Percentiles rank a stretch among this genome's conserved stretches.
Conservation (phyloP, 2,329 filamentous ascomycete species). For the Ophiocordyceps robertsii region DNA sequence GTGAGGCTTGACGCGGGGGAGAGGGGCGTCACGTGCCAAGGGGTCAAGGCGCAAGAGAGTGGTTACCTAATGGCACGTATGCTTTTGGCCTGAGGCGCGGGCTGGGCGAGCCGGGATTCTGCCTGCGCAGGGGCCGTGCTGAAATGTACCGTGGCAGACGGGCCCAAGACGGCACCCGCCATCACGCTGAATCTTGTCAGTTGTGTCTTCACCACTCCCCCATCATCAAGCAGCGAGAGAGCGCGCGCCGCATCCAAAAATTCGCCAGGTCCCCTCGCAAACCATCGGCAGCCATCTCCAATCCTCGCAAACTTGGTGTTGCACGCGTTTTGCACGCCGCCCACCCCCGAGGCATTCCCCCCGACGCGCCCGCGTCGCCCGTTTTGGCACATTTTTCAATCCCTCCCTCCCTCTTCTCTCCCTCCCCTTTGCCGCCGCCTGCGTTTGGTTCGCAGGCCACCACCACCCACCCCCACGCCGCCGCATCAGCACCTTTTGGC, state of each 20-base stretch:
- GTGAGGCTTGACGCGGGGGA: neutral
- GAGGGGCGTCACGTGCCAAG: slow-evolving; percentile 1
- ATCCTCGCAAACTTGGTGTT: slow-evolving; percentile 36
- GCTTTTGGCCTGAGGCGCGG: slow-evolving; percentile 11
- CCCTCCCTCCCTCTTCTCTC: slow-evolving; percentile 3
- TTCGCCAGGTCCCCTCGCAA: slow-evolving; percentile 43
- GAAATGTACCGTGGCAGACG: slow-evolving; percentile 26
- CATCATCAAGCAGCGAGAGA: slow-evolving; percentile 33
- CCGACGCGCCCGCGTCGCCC: slow-evolving; percentile 25
- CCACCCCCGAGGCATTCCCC: slow-evolving; percentile 24
- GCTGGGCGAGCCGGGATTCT: slow-evolving; percentile 6
- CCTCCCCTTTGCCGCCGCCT: slow-evolving; percentile 2
- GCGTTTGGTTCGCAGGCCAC: slow-evolving; percentile 2
- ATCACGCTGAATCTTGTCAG: slow-evolving; percentile 35
- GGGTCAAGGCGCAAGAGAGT: neutral
- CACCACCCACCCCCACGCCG: slow-evolving; percentile 6
- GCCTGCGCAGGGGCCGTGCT: slow-evolving; percentile 24
- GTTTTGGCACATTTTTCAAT: slow-evolving; percentile 28
- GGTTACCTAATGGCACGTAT: slow-evolving; percentile 7
- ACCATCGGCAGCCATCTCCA: slow-evolving; percentile 45
- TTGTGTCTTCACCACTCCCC: slow-evolving; percentile 39
- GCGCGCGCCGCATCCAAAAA: slow-evolving; percentile 46
- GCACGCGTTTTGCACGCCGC: slow-evolving; percentile 39
- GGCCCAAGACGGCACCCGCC: slow-evolving; percentile 28
- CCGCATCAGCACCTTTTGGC: slow-evolving; percentile 3